Conservation (phyloP, 192 early-diverging fungal species). For the Coemansia biformis region DNA sequence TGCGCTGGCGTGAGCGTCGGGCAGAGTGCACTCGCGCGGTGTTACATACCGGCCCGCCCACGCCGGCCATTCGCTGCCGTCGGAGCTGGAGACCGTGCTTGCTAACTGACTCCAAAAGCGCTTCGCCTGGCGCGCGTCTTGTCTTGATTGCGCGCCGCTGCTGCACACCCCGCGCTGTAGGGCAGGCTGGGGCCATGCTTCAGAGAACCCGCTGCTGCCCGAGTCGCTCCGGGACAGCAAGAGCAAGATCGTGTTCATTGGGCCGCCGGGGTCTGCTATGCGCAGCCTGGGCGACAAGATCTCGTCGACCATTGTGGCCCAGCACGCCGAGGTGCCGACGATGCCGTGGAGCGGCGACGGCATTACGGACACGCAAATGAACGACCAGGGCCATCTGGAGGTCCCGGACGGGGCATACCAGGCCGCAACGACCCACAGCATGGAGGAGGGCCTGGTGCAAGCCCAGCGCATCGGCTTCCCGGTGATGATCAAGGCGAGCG, state of each 20-base stretch:
- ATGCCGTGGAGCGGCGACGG: slow-evolving; percentile 93
- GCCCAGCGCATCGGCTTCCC: slow-evolving; percentile 92
- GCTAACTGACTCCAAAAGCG: too few relatives aligned
- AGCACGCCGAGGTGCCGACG: slow-evolving; percentile 93
- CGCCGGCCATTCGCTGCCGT: too few relatives aligned
- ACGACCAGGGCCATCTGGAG: slow-evolving; percentile 67
- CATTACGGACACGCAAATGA: slow-evolving; percentile 63
- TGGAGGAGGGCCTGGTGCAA: slow-evolving; percentile 77
- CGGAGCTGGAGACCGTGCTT: too few relatives aligned
- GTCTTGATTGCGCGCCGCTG: too few relatives aligned
- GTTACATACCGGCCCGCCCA: too few relatives aligned
- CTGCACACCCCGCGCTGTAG: too few relatives aligned
- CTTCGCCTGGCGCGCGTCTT: too few relatives aligned
- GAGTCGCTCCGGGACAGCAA: slow-evolving; percentile 80
- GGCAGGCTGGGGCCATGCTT: slow-evolving; percentile 99
- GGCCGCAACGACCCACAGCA: slow-evolving; percentile 76
- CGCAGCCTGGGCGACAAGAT: slow-evolving; percentile 99
- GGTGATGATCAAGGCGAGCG: slow-evolving; percentile 98
- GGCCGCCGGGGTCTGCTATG: slow-evolving; percentile 95
- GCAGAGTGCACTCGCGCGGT: too few relatives aligned
- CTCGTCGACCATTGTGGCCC: slow-evolving; percentile 98
- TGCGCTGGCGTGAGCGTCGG: too few relatives aligned
- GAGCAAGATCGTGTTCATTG: slow-evolving; percentile 88
- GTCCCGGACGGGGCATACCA: slow-evolving; percentile 80
- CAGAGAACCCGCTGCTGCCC: slow-evolving; percentile 93